Evolutionary conservation across 2,329 filamentous ascomycete genomes (phyloP), one percentile per base, ranked within the genome.

Genomic region (Botrytis byssoidea): DNA sequence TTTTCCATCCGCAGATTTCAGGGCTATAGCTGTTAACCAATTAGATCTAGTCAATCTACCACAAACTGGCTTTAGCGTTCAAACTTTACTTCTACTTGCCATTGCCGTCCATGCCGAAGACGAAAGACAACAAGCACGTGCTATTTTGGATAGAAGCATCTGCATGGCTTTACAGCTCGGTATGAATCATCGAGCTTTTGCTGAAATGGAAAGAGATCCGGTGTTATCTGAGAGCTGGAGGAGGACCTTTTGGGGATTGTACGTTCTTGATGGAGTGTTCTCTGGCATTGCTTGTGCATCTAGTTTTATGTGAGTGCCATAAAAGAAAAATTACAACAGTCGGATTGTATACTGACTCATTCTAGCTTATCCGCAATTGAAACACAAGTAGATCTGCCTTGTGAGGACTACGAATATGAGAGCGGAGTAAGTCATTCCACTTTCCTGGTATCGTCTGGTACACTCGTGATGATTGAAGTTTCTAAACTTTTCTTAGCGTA

Each of bases 161-260:
- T 83, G 86, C 5, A 76, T 92, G 48, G 90, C 90, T 0, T 81
- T 92, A 2, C 85, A 89, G 9, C 80, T 93, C 3, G 87, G 88
- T 1, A 86, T 93, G 84, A 85, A 92, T 73, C 84, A 83, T 1
- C 81, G 83, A 32, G 84, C 86, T 0, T 93, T 88, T 77, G 86
- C 90, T 1, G 77, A 81, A 57, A 74, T 78, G 48, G 80, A 81
- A 40, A 70, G 77, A n/a, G 80, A 83, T 76, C 75, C 79, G 7
- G 78, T 84, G 9, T 76, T 83, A 46, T 83, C 81, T 4, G 83
- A 85, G 76, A 83, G 82, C 63, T 84, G 81, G 77, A 79, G 83
- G 71, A 81, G 83, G 51, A 84, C 83, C 8, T 84, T 82, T 76
- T 85, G 83, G 82, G 80, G 79, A 22, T 74, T 84, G n/a, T 83